These are phyloP conservation scores for Neonectria ditissima DNA, from an alignment of 2,329 filamentous ascomycete species.

Conservation along the genomic window DNA sequence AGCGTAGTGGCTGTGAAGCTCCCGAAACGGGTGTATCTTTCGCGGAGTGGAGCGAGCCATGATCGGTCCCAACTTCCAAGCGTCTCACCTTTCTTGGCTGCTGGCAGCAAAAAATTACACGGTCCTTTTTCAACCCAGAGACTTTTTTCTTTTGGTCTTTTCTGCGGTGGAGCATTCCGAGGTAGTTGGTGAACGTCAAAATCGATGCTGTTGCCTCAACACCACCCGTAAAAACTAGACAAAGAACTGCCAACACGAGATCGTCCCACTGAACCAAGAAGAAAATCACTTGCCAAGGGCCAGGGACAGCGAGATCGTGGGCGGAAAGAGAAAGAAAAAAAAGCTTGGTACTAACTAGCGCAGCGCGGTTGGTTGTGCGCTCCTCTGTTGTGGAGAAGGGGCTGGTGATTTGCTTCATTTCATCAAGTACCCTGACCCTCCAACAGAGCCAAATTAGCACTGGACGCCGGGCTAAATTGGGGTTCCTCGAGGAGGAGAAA, in stretches of 20 bases:
- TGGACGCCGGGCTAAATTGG: background rate
- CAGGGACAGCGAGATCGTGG: conserved; percentile 27
- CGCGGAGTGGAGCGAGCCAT: background rate
- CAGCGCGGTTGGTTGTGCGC: conserved; percentile 29
- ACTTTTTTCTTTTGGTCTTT: background rate
- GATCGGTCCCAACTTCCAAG: background rate
- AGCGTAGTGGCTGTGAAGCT: background rate
- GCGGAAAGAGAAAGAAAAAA: conserved; percentile 40
- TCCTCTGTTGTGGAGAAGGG: conserved; percentile 25
- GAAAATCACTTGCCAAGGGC: background rate
- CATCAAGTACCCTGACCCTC: background rate
- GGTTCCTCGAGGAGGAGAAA: background rate
- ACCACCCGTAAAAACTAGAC: background rate
- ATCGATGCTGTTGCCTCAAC: background rate
- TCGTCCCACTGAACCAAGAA: background rate
- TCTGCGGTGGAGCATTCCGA: background rate
- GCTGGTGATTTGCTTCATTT: conserved; percentile 4
- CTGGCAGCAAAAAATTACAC: background rate
- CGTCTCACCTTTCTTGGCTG: background rate
- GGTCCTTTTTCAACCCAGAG: background rate
- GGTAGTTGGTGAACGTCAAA: background rate
- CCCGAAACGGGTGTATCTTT: conserved; percentile 21
- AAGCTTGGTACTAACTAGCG: conserved; percentile 43
- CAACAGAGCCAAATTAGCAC: background rate
- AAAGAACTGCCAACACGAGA: background rate